A percentile compares a stretch with the other conserved stretches of the same genome.
Evolutionary conservation across 2,329 filamentous ascomycete species (phyloP).

Genomic region (Verticillium nonalfalfae): DNA sequence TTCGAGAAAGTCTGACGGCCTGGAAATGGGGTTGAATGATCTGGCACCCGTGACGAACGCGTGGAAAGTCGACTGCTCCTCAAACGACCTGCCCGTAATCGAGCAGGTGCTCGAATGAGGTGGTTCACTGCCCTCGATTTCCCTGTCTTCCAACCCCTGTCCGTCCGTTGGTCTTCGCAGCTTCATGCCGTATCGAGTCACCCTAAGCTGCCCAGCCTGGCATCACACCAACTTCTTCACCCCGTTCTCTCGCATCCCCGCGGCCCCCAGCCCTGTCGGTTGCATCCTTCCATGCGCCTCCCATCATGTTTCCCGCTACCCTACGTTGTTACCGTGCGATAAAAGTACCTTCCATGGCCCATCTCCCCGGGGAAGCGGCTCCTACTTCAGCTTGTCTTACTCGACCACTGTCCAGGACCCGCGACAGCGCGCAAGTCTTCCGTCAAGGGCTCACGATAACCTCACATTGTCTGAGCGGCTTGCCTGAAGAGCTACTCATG

Average conservation of each 20-base stretch:
- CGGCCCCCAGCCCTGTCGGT: background rate
- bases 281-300: background rate
- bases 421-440: background rate
- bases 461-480: background rate
- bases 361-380: background rate
- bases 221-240: background rate
- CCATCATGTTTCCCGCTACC: background rate
- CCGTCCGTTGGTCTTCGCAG: background rate
- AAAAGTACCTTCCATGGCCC: background rate
- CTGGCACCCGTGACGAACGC: background rate
- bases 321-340: background rate
- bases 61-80: background rate
- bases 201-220: background rate
- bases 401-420: background rate
- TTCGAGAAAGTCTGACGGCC: background rate
- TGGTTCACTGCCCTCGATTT: background rate
- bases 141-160: background rate
- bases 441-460: background rate
- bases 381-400: background rate
- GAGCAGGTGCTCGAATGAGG: background rate
- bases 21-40: background rate
- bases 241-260: background rate
- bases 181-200: background rate
- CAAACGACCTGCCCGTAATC: background rate
- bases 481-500: background rate